Base-by-base conservation (phyloP, 768 basidiomycete genomes). In the Sistotremastrum suecicum region DNA sequence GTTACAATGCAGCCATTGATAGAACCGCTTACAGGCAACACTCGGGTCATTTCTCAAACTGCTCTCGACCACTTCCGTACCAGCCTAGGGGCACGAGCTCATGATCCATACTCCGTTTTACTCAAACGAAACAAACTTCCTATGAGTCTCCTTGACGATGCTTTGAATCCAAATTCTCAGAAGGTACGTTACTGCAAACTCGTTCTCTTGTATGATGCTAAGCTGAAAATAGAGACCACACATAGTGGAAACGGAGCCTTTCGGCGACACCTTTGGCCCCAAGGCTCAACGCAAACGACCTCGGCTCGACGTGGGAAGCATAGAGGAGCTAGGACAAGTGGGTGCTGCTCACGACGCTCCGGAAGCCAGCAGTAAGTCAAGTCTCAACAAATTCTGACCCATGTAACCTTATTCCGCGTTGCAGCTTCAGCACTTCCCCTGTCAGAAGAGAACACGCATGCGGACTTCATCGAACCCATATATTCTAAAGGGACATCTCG, bases 21-120 rank as follows among this genome's bases (percentile, higher is more conserved):
- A 45, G 31, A 37, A 34, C 48, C 34, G 39, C 42, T 54, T 37
- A 29, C 53, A 92, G 91, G 94, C 38, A 98, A 98, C 63, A 98
- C 95, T n/a, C 71, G 95, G 58, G 94, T 97, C 34, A 97, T 99
- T 58, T 91, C 89, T 20, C 94, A 99, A 60, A 84, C 79, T 29
- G 92, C 94, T 9, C 67, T 99, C 55, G 91, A 95, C 57, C 95
- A 97, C 63, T 99, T 99, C 68, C 71, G 94, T 43, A 89, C 85
- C 9, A 89, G 86, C 56, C 74, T 99, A 39, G 71, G 76, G 28
- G 69, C 74, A 8, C 88, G 80, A 61, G 88, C 89, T 55, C 74
- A 87, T 64, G 92, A 98, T 56, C 95, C 95, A 0, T 99, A 98
- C 59, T 91, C 90, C 6, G 94, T 99, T 7, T 74, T 99, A 34